Percentiles rank a stretch among this genome's conserved stretches.
Conservation (phyloP, 1,284 basidiomycete species). For the Kalmanozyma brasiliensis region DNA sequence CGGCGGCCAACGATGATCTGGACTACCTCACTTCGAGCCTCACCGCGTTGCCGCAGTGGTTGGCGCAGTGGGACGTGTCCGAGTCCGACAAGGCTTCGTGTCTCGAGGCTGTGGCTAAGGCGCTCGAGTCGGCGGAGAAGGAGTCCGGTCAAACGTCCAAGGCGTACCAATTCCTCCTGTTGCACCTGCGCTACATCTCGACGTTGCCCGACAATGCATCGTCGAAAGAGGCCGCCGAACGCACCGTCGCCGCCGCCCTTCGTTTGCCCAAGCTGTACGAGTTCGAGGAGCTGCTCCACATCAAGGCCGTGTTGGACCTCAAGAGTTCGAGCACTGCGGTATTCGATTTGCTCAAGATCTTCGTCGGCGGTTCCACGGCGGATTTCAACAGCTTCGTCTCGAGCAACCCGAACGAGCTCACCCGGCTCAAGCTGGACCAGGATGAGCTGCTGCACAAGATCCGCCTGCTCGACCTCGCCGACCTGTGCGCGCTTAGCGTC, state of each 20-base stretch:
- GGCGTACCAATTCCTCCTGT: constrained; percentile 59
- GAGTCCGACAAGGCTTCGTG: constrained; percentile 49
- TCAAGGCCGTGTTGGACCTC: constrained; percentile 50
- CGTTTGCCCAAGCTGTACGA: constrained; percentile 63
- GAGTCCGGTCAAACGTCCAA: constrained; percentile 50
- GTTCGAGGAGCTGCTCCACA: constrained; percentile 60
- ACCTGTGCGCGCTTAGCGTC: constrained; percentile 58
- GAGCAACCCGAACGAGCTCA: constrained; percentile 23
- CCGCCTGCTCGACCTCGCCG: constrained; percentile 63
- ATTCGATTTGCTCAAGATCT: constrained; percentile 60
- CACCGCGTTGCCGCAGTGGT: constrained; percentile 56
- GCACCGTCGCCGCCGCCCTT: constrained; percentile 58
- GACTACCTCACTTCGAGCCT: constrained; percentile 59
- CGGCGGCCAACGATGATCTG: constrained; percentile 62
- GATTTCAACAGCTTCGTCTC: constrained; percentile 51
- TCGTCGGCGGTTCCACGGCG: constrained; percentile 50
- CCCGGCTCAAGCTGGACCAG: constrained; percentile 39
- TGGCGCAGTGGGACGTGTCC: constrained; percentile 61
- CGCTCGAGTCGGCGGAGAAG: constrained; percentile 52
- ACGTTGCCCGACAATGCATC: constrained; percentile 10
- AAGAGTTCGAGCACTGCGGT: constrained; percentile 40
- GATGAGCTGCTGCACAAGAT: constrained; percentile 60
- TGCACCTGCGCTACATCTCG: constrained; percentile 63
- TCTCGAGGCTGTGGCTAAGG: constrained; percentile 53
- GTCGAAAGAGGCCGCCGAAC: constrained; percentile 50